Evolutionary conservation across 441 rosid genomes (phyloP).

Genomic region (Corymbia calophylla): DNA sequence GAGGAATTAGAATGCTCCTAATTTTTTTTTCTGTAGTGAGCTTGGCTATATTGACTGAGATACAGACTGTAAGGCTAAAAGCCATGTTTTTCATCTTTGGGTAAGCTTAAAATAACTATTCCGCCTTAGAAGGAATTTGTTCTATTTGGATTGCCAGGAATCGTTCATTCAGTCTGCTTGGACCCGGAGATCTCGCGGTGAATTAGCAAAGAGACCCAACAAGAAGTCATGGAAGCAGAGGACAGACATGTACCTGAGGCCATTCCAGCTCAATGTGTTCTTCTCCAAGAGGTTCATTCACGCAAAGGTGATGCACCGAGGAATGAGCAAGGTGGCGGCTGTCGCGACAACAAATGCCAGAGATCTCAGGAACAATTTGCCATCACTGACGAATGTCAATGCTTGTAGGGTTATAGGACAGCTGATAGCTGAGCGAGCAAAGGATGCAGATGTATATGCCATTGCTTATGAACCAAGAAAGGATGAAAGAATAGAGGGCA

Average conservation of each 20-base stretch:
- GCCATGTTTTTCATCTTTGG: not conserved
- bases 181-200: constrained; percentile 77
- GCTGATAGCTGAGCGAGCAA: constrained; percentile 87
- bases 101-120: not conserved
- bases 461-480: constrained; percentile 76
- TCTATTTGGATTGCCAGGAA: constrained; percentile 19
- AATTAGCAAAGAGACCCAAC: constrained; percentile 61
- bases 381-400: constrained; percentile 64
- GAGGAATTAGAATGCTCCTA: not conserved
- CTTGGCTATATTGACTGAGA: not conserved
- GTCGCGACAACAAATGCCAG: constrained; percentile 89
- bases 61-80: not conserved
- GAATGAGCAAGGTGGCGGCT: constrained; percentile 87
- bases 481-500: constrained; percentile 84
- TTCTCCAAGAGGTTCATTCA: constrained; percentile 83
- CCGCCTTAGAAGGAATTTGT: not conserved
- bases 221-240: constrained; percentile 88
- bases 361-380: constrained; percentile 63
- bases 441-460: constrained; percentile 86
- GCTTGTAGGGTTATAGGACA: constrained; percentile 71
- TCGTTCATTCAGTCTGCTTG: constrained; percentile 73
- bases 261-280: constrained; percentile 80
- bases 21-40: not conserved
- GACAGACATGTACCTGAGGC: constrained; percentile 90
- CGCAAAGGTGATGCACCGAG: constrained; percentile 92